Evolutionary conservation across 805 yeast species (phyloP).

Genomic region (Candida jianshihensis): DNA sequence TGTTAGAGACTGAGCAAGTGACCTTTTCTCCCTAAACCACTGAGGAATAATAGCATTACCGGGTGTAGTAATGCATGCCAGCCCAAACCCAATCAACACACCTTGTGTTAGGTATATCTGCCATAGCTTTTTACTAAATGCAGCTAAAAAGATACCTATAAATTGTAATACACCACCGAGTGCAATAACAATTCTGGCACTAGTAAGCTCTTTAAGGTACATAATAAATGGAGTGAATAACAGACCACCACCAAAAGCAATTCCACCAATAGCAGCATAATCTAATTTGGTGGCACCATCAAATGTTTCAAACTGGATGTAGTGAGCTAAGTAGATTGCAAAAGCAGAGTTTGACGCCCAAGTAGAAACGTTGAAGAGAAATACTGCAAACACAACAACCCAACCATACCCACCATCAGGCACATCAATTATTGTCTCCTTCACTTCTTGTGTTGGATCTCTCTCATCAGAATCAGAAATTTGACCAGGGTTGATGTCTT

Average conservation of each 20-base stretch:
- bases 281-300: conserved; percentile 48
- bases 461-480: too few species aligned
- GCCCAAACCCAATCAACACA: conserved; percentile 42
- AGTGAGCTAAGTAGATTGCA: conserved; percentile 42
- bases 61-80: conserved; percentile 40
- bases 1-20: conserved; percentile 33
- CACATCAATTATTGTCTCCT: conserved; percentile 10
- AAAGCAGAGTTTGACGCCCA: conserved; percentile 20
- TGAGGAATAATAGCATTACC: conserved; percentile 57
- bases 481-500: too few species aligned
- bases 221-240: conserved; percentile 52
- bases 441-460: too few species aligned
- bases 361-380: conserved; percentile 19
- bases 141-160: conserved; percentile 30
- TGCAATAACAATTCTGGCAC: conserved; percentile 36
- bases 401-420: conserved; percentile 25
- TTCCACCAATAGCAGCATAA: conserved; percentile 61
- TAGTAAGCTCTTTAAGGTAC: conserved; percentile 34
- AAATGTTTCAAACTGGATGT: conserved; percentile 40
- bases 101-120: conserved; percentile 64
- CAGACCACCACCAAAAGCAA: conserved; percentile 43
- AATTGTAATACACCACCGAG: conserved; percentile 47
- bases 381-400: conserved; percentile 18
- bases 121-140: conserved; percentile 52
- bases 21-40: conserved; percentile 58